Percentiles rank a stretch among this genome's conserved stretches.
phyloP scores from a whole-genome alignment of 2,329 filamentous ascomycete species.

The Escovopsis sp. region DNA sequence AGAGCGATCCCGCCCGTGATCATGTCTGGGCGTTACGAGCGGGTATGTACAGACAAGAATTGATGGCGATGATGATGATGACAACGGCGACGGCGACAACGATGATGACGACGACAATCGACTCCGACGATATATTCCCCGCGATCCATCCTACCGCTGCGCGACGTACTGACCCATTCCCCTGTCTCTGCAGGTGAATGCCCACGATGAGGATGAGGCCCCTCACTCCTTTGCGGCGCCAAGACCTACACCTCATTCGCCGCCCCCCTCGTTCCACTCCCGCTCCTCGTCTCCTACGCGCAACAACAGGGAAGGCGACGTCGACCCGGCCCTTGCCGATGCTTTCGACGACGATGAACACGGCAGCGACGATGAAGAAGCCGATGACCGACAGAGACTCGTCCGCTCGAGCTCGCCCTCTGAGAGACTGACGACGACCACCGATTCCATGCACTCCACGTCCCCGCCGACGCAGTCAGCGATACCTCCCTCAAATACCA shows the following conservation, averaged over 20 bases:
- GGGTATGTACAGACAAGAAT: slow-evolving; percentile 26
- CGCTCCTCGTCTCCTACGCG: slow-evolving; percentile 46
- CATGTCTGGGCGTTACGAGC: slow-evolving; percentile 43
- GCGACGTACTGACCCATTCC: slow-evolving; percentile 5
- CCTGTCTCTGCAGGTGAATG: slow-evolving; percentile 32
- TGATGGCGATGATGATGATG: neutral
- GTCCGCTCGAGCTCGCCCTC: slow-evolving; percentile 48
- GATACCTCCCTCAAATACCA: slow-evolving; percentile 11
- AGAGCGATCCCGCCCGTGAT: slow-evolving; percentile 9
- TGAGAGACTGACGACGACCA: slow-evolving; percentile 7
- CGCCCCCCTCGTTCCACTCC: slow-evolving; percentile 78
- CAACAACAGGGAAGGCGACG: slow-evolving; percentile 19
- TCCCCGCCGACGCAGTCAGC: slow-evolving; percentile 8
- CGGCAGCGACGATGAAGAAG: slow-evolving; percentile 53
- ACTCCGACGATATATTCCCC: too few relatives aligned
- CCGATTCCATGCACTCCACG: slow-evolving; percentile 1
- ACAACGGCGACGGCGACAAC: neutral
- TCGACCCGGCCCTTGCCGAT: slow-evolving; percentile 74
- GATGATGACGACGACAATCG: neutral
- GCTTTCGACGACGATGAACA: slow-evolving; percentile 78
- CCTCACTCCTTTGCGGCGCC: slow-evolving; percentile 3
- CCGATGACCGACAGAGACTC: slow-evolving; percentile 72
- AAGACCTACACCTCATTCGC: slow-evolving; percentile 41
- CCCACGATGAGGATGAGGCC: slow-evolving; percentile 38
- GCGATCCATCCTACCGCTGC: too few relatives aligned